phyloP scores from a whole-genome alignment of 2,329 filamentous ascomycete genomes.

The Cercospora sp. region DNA sequence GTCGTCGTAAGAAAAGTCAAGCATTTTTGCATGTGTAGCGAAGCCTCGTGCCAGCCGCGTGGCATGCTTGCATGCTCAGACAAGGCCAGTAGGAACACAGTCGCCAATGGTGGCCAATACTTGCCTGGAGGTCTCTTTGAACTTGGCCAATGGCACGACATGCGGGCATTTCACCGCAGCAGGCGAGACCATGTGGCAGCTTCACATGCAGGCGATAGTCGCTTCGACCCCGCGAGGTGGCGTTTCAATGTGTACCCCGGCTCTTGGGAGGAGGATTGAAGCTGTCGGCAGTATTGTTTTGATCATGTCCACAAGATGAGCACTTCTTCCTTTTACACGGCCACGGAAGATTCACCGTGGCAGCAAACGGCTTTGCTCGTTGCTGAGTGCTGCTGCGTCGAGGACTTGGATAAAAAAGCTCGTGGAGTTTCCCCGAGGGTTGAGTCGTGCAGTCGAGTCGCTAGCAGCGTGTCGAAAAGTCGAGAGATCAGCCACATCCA shows the following conservation, averaged over 20 bases:
- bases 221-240: background rate
- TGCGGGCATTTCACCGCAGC: background rate
- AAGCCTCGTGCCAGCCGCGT: conserved; percentile 3
- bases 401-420: background rate
- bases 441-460: background rate
- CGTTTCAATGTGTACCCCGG: background rate
- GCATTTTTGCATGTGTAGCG: background rate
- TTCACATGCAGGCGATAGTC: background rate
- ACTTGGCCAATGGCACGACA: background rate
- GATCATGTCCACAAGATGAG: background rate
- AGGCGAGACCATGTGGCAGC: background rate
- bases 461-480: background rate
- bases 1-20: background rate
- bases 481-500: background rate
- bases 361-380: background rate
- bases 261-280: background rate
- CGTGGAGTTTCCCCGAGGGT: background rate
- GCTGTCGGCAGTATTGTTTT: too few species aligned
- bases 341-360: too few species aligned
- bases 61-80: background rate
- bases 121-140: background rate
- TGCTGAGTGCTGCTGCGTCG: background rate
- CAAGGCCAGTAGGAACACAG: background rate
- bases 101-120: background rate
- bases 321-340: too few species aligned